Percentiles rank a stretch among this genome's conserved stretches.
phyloP scores from a whole-genome alignment of 768 basidiomycete species.

The Hirschioporus abietinus region DNA sequence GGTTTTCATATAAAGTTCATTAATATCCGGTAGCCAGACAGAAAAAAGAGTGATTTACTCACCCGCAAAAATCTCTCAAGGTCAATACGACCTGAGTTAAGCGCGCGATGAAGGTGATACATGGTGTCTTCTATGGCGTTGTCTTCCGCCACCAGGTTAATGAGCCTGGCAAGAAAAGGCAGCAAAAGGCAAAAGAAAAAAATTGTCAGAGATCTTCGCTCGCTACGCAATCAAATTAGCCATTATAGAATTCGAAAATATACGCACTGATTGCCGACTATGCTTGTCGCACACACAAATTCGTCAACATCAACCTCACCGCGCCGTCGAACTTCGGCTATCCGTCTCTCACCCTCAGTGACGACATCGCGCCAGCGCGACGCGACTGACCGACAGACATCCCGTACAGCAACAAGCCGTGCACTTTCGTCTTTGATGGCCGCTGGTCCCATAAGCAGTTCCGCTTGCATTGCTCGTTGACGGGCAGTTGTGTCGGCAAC shows the following conservation, averaged over 20 bases:
- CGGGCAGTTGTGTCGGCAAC: slow-evolving; percentile 65
- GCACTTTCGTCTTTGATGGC: slow-evolving; percentile 97
- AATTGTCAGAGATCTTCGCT: slow-evolving; percentile 2
- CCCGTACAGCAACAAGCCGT: slow-evolving; percentile 85
- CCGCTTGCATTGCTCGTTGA: slow-evolving; percentile 73
- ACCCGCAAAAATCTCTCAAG: slow-evolving; percentile 92
- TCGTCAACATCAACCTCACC: slow-evolving; percentile 96
- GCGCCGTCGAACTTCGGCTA: slow-evolving; percentile 72
- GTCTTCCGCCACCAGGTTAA: slow-evolving; percentile 98
- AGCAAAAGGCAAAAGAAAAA: neutral
- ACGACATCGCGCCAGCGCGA: slow-evolving; percentile 61
- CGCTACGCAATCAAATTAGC: slow-evolving; percentile 4
- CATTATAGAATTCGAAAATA: slow-evolving; percentile 12
- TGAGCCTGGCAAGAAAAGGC: slow-evolving; percentile 50
- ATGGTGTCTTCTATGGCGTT: slow-evolving; percentile 98
- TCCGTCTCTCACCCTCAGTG: slow-evolving; percentile 60
- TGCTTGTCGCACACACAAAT: slow-evolving; percentile 89
- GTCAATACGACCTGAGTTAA: slow-evolving; percentile 89
- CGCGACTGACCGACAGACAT: slow-evolving; percentile 81
- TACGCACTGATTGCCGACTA: slow-evolving; percentile 94
- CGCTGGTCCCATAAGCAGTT: slow-evolving; percentile 85
- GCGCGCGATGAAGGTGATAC: slow-evolving; percentile 90
- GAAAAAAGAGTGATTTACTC: slow-evolving; percentile 8
- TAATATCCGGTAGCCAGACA: no score
- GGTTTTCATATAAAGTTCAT: neutral